These are phyloP conservation scores for Pleodorina starrii DNA, from an alignment of 139 green algal species.

Conservation along the genomic window DNA sequence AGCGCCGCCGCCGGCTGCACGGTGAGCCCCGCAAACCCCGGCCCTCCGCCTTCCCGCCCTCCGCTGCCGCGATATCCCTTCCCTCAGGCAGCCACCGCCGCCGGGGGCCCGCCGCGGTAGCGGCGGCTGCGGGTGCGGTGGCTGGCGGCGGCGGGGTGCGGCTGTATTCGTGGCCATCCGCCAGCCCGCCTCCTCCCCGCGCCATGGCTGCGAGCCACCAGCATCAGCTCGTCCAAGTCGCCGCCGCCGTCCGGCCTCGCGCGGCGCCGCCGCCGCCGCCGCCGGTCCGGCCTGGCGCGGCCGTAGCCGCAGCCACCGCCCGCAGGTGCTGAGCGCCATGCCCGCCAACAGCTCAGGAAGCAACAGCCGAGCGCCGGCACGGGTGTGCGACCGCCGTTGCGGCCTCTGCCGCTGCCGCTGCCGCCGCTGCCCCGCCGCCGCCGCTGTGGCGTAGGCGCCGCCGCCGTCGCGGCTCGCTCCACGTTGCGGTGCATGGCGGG, in stretches of 20 bases:
- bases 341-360: background rate
- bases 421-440: background rate
- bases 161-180: background rate
- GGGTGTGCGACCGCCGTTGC: slow-evolving; percentile 7
- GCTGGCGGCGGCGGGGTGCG: too few relatives aligned
- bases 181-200: background rate
- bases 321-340: background rate
- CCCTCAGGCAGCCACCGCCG: too few relatives aligned
- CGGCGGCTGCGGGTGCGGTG: background rate
- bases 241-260: background rate
- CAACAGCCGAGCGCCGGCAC: background rate
- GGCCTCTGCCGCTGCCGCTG: background rate
- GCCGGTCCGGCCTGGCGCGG: background rate
- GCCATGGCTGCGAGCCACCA: background rate
- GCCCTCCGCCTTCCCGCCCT: too few relatives aligned
- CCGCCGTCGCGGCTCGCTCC: background rate
- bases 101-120: background rate
- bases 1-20: too few relatives aligned
- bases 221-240: background rate
- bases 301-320: background rate
- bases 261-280: background rate
- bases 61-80: too few relatives aligned
- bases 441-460: background rate
- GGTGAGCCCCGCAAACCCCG: too few relatives aligned
- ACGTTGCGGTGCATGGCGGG: background rate